phyloP scores from a whole-genome alignment of 1,284 basidiomycete genomes.

The Cystobasidium sp. region DNA sequence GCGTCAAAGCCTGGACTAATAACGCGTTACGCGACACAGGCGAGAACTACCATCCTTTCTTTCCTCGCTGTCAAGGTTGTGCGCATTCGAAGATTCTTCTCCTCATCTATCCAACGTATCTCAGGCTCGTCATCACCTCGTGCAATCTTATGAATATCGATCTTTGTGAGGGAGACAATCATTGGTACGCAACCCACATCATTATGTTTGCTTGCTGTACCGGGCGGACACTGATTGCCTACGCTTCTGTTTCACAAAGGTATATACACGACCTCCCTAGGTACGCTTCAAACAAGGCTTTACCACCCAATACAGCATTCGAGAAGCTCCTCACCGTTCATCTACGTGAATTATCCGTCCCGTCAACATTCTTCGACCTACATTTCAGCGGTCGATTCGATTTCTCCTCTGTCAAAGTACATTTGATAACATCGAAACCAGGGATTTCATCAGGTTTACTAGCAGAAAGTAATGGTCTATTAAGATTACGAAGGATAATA shows the following conservation, averaged over 20 bases:
- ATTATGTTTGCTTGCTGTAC: neutral
- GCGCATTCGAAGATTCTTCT: slow-evolving; percentile 44
- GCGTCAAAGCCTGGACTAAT: neutral
- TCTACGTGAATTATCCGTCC: slow-evolving; percentile 36
- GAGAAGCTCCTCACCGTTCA: slow-evolving; percentile 40
- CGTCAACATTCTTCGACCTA: slow-evolving; percentile 17
- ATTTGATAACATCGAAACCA: slow-evolving; percentile 43
- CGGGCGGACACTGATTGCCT: neutral
- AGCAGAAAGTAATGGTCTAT: slow-evolving; percentile 19
- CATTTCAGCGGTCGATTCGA: slow-evolving; percentile 41
- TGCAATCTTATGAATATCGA: slow-evolving; percentile 45
- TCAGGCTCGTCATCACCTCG: slow-evolving; percentile 45
- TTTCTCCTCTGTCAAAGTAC: slow-evolving; percentile 31
- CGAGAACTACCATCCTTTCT: slow-evolving; percentile 39
- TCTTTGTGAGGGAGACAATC: slow-evolving; percentile 44
- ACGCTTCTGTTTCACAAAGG: neutral
- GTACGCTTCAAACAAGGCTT: slow-evolving; percentile 7
- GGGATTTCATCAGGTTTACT: slow-evolving; percentile 9
- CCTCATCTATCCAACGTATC: slow-evolving; percentile 38
- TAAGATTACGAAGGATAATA: slow-evolving; percentile 39
- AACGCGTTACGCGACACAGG: slow-evolving; percentile 5
- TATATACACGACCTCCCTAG: slow-evolving; percentile 44
- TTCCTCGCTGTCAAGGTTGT: slow-evolving; percentile 36
- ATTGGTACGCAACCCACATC: slow-evolving; percentile 19
- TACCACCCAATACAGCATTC: slow-evolving; percentile 9